Evolutionary conservation across 768 basidiomycete species (phyloP).

Genomic region (Hygrocybe coccinea): DNA sequence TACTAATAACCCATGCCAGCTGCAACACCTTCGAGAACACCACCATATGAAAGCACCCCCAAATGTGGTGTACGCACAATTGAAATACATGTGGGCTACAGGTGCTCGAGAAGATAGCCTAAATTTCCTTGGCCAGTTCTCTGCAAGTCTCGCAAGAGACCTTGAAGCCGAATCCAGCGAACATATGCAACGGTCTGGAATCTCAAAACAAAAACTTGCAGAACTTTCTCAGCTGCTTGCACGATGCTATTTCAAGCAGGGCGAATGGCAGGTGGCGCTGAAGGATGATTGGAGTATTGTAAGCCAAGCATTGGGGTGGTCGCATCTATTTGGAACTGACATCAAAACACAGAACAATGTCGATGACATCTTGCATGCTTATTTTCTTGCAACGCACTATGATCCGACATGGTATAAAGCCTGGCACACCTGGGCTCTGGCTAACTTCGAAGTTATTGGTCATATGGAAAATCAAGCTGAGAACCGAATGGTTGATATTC

Average conservation of each 20-base stretch:
- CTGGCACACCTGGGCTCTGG: constrained; percentile 98
- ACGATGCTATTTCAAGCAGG: constrained; percentile 93
- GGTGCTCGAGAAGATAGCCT: constrained; percentile 75
- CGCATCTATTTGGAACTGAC: constrained; percentile 10
- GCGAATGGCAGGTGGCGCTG: constrained; percentile 86
- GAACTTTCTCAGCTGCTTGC: constrained; percentile 84
- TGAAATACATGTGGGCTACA: constrained; percentile 94
- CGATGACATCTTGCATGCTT: constrained; percentile 78
- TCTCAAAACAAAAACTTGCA: constrained; percentile 55
- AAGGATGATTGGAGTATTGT: constrained; percentile 78
- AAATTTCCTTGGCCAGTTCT: constrained; percentile 78
- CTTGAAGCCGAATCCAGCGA: constrained; percentile 58
- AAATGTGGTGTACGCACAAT: constrained; percentile 91
- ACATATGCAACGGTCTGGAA: constrained; percentile 44
- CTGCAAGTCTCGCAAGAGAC: constrained; percentile 68
- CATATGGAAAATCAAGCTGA: constrained; percentile 68
- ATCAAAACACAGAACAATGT: constrained; percentile 59
- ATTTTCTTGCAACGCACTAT: constrained; percentile 81
- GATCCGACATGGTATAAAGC: constrained; percentile 99
- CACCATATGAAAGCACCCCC: constrained; percentile 77
- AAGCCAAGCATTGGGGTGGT: constrained; percentile 25
- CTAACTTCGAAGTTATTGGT: constrained; percentile 90
- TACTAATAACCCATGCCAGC: constrained; percentile 18
- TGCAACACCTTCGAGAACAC: constrained; percentile 47
- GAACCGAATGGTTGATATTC: constrained; percentile 51